Evolutionary conservation across 2,329 filamentous ascomycete genomes (phyloP).

Genomic region (Colletotrichum falcatum): DNA sequence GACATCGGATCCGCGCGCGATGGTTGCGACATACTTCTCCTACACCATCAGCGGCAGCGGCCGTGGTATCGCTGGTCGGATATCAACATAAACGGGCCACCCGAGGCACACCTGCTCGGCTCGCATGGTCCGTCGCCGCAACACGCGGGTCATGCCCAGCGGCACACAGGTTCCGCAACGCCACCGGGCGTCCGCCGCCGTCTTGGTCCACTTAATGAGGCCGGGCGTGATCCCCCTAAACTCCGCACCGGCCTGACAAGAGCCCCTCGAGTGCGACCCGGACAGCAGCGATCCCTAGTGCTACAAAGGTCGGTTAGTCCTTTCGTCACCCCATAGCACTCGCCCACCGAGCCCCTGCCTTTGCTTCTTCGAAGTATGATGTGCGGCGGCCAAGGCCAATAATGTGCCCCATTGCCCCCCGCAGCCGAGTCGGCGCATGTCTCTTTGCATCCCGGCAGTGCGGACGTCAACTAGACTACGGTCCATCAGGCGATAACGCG

Average conservation of each 20-base stretch:
- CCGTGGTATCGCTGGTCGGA: conserved; percentile 51
- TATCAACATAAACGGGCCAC: conserved; percentile 63
- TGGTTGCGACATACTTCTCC: conserved; percentile 17
- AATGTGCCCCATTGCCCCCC: conserved; percentile 57
- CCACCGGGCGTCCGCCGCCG: too few species aligned
- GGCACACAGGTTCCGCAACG: too few species aligned
- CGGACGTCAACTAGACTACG: conserved; percentile 46
- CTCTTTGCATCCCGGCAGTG: conserved; percentile 76
- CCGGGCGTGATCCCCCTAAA: too few species aligned
- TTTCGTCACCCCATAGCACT: not conserved
- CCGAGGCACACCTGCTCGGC: conserved; percentile 61
- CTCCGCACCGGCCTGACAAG: too few species aligned
- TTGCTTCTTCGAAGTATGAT: conserved; percentile 51
- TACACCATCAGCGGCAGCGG: not conserved
- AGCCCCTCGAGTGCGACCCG: too few species aligned
- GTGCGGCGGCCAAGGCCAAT: conserved; percentile 57
- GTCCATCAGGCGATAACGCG: conserved; percentile 14
- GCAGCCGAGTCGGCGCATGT: conserved; percentile 70
- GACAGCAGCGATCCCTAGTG: too few species aligned
- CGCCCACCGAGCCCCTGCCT: not conserved
- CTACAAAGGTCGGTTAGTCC: too few species aligned
- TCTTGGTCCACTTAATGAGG: too few species aligned
- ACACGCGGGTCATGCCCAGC: too few species aligned
- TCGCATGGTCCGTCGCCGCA: too few species aligned
- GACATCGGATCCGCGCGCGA: conserved; percentile 52